Evolutionary conservation across 768 basidiomycete species (phyloP), one percentile per base, ranked within the genome.

Genomic region (Tubosaeta brunneosetosa): DNA sequence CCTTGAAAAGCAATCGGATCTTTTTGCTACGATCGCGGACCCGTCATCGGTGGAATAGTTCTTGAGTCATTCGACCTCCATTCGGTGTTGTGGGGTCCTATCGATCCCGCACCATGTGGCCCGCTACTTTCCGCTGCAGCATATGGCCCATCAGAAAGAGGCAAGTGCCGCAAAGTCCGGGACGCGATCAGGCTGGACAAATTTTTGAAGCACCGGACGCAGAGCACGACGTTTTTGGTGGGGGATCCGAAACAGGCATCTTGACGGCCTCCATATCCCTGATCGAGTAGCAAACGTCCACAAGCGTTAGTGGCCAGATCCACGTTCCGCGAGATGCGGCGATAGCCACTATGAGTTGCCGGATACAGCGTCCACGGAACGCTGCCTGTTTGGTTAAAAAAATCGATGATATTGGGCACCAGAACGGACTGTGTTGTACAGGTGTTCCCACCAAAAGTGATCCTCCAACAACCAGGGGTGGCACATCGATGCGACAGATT

Each of bases 141-240:
- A 57, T 46, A 49, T 37, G 37, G 33, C 16, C 22, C 5, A 42
- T 16, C 40, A 11, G 48, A 46, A 25, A 25, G 43, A 31, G 10
- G 22, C 27, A 49, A 41, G 44, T 46, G 31, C 65, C 65, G 63
- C 58, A 65, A 66, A 67, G 65, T 60, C 66, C 66, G 63, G 63
- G 58, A 58, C 56, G 41, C 47, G 54, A 53, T 40, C 38, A 40
- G 10, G 38, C 38, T 14, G 12, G 55, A 42, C 47, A 33, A 17
- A 38, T 40, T 49, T 49, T 43, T 57, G 53, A 47, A 53, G 52
- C 54, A 51, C 37, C 49, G 40, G 51, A 26, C 47, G 49, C 40
- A 51, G 45, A 50, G 47, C 25, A 27, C 33, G 50, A 53, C 40
- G 26, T 54, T 60, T 58, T 52, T 48, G 52, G 50, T 22, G 40